Evolutionary conservation across 345 rosid genomes (phyloP).

Genomic region (Trapa incisa): DNA sequence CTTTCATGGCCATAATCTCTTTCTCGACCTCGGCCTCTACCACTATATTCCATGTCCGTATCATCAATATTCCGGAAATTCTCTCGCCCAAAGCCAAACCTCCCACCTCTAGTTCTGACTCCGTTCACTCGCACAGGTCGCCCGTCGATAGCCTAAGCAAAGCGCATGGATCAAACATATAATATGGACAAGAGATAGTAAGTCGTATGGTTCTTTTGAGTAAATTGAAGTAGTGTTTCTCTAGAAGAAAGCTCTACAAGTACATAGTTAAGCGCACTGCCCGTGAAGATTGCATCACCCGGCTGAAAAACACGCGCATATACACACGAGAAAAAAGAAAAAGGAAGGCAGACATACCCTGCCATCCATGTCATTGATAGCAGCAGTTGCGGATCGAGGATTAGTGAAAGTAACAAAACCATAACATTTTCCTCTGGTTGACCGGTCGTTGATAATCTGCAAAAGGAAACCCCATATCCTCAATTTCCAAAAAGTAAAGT

Average conservation of each 20-base stretch:
- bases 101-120: constrained; percentile 57
- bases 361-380: constrained; percentile 79
- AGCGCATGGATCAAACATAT: constrained; percentile 12
- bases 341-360: constrained; percentile 33
- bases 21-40: constrained; percentile 33
- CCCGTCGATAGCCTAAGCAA: constrained; percentile 54
- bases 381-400: constrained; percentile 67
- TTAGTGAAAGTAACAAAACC: constrained; percentile 74
- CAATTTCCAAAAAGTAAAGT: background rate
- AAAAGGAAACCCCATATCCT: background rate
- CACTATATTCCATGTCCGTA: constrained; percentile 19
- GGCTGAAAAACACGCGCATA: no score
- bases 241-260: background rate
- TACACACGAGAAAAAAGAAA: no score
- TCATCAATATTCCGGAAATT: constrained; percentile 22
- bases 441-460: constrained; percentile 65
- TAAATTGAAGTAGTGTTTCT: background rate
- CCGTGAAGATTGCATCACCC: no score
- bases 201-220: background rate
- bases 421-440: constrained; percentile 68
- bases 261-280: background rate
- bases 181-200: background rate
- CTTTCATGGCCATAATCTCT: constrained; percentile 40
- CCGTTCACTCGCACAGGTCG: constrained; percentile 69
- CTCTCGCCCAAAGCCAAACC: constrained; percentile 32